Conservation (phyloP, 2,329 filamentous ascomycete species). For the Cytospora leucostoma region DNA sequence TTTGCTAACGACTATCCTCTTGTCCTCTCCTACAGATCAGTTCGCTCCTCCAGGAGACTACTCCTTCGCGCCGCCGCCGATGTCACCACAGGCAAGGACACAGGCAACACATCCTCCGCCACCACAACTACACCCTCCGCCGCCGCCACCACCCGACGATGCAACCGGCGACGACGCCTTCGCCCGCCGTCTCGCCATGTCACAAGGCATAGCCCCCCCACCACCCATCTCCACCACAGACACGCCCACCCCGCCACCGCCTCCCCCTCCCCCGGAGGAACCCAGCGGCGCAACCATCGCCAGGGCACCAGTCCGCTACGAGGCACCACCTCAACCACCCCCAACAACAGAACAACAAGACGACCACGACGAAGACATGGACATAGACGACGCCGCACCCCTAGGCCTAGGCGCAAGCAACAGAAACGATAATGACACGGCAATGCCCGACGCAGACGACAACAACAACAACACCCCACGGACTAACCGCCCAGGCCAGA, state of each 20-base stretch:
- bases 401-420: slow-evolving; percentile 42
- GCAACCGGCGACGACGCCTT: slow-evolving; percentile 71
- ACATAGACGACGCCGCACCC: slow-evolving; percentile 38
- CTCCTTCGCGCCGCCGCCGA: slow-evolving; percentile 58
- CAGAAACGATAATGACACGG: slow-evolving; percentile 37
- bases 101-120: slow-evolving; percentile 39
- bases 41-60: slow-evolving; percentile 62
- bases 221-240: slow-evolving; percentile 31
- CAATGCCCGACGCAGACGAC: slow-evolving; percentile 30
- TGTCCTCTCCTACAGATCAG: slow-evolving; percentile 44
- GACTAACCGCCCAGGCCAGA: slow-evolving; percentile 73
- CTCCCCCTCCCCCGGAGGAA: slow-evolving; percentile 34
- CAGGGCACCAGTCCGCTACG: slow-evolving; percentile 75
- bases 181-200: slow-evolving; percentile 61
- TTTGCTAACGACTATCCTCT: background rate
- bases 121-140: slow-evolving; percentile 43
- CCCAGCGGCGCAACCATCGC: slow-evolving; percentile 65
- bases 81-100: slow-evolving; percentile 40
- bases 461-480: slow-evolving; percentile 43
- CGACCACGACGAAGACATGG: slow-evolving; percentile 37
- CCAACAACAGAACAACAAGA: slow-evolving; percentile 41
- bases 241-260: slow-evolving; percentile 38
- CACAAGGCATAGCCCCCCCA: slow-evolving; percentile 41
- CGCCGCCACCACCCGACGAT: slow-evolving; percentile 53
- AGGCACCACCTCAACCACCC: slow-evolving; percentile 51